These are phyloP conservation scores for Phytophthora cryptogea DNA, from an alignment of 352 stramenopile genomes.

Conservation along the genomic window DNA sequence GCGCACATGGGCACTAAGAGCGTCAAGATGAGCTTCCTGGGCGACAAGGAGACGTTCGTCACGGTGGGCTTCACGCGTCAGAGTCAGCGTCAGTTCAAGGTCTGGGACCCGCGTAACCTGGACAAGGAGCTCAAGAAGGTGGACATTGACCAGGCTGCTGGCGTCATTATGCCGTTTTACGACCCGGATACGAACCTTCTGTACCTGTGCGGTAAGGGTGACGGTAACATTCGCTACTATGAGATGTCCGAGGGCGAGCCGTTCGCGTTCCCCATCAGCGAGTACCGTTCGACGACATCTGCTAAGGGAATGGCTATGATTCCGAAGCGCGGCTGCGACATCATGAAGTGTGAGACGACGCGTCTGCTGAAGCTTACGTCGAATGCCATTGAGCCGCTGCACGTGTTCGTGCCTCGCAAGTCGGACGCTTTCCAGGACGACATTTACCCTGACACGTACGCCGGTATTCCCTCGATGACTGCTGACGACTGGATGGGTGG, in stretches of 20 bases:
- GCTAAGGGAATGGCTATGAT: constrained; percentile 98
- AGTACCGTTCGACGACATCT: constrained; percentile 96
- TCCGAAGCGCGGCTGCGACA: constrained; percentile 98
- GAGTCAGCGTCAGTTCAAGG: constrained; percentile 94
- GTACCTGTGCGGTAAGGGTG: constrained; percentile 97
- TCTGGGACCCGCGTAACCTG: constrained; percentile 88
- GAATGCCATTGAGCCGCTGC: constrained; percentile 97
- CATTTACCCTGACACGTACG: constrained; percentile 97
- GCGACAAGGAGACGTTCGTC: constrained; percentile 95
- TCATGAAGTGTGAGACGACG: constrained; percentile 98
- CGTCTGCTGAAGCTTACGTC: constrained; percentile 96
- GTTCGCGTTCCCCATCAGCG: constrained; percentile 91
- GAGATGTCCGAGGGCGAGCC: constrained; percentile 97
- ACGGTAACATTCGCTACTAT: constrained; percentile 99
- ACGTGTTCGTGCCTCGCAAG: constrained; percentile 97
- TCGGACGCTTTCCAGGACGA: constrained; percentile 99
- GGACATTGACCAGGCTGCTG: constrained; percentile 97
- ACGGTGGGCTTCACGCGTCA: constrained; percentile 97
- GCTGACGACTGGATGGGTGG: constrained; percentile 96
- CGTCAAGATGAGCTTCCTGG: constrained; percentile 97
- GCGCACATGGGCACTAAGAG: constrained; percentile 98
- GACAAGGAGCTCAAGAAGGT: constrained; percentile 94
- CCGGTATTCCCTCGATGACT: constrained; percentile 94
- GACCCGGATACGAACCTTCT: constrained; percentile 98
- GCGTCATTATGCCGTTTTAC: constrained; percentile 99